Percentiles rank a stretch among this genome's conserved stretches.
Evolutionary conservation across 148 eudicot species (phyloP).

Genomic region (Vaccinium macrocarpon): DNA sequence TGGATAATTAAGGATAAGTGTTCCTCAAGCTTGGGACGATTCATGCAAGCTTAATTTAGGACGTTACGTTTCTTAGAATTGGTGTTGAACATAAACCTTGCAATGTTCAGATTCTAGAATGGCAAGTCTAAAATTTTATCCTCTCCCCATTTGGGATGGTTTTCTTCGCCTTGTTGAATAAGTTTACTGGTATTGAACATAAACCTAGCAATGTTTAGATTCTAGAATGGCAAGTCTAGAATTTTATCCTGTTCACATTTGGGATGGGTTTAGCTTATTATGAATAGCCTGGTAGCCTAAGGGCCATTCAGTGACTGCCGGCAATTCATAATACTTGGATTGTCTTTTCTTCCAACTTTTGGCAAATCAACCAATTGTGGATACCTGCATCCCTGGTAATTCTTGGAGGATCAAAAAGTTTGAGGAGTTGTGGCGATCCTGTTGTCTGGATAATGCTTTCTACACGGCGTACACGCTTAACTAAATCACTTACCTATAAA

Average conservation of each 20-base stretch:
- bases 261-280: neutral
- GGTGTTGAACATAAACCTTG: neutral
- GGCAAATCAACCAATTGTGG: neutral
- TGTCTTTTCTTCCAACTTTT: neutral
- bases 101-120: neutral
- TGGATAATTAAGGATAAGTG: neutral
- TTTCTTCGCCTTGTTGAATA: neutral
- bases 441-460: neutral
- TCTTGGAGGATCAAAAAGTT: neutral
- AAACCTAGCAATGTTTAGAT: neutral
- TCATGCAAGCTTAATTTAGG: neutral
- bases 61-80: neutral
- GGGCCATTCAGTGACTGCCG: neutral
- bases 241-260: neutral
- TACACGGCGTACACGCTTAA: neutral
- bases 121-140: neutral
- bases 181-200: neutral
- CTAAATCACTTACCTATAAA: neutral
- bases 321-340: neutral
- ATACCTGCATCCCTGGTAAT: neutral
- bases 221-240: neutral
- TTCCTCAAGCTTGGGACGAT: neutral
- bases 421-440: neutral
- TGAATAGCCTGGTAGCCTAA: neutral
- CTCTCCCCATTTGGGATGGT: neutral